Base-by-base conservation (phyloP, 2,329 filamentous ascomycete species). In the Proliferodiscus dingleyae region DNA sequence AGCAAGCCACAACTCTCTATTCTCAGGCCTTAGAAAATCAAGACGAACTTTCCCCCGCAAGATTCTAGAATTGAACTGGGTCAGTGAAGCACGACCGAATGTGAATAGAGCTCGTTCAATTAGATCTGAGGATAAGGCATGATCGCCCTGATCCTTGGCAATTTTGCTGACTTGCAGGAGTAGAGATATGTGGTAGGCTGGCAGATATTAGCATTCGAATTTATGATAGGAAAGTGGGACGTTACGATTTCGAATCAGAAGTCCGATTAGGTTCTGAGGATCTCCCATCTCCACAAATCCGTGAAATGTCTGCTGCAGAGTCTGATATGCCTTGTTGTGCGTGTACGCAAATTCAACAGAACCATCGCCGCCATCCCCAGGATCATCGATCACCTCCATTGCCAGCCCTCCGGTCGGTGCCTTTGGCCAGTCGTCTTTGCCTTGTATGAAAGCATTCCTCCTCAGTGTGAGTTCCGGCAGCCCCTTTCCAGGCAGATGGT, bases 101-200 rank as follows among this genome's bases (percentile, higher is more conserved):
- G 87, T 87, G 68, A 96, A 97, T 5, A 98, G 75, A 0, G 91
- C 90, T 37, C 93, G 80, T 68, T 97, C 91, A 43, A 94, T 80
- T 2, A 97, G 77, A 59, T 97, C 90, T 3, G 88, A 85, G 0
- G 91, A 83, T 3, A 93, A 78, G 1, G 90, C 81, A 63, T 89
- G 84, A 61, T 97, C 93, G 43, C 89, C 81, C 61, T 96, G 89
- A 55, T 95, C 87, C 63, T 93, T 91, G 10, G 89, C 89, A 40
- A 97, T 86, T 63, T 89, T 88, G 51, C 88, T 94, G 22, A 95
- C 89, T 63, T 96, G 90, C 18, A 97, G 81, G n/a, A 97, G 77
- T 2, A 88, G 90, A 1, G 89, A 93, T 55, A 97, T 85, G 63
- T 97, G 90, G 64, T 96, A 97, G 3, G 91, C 76, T 79, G 48